Percentiles rank a stretch among this genome's conserved stretches.
Conservation (phyloP, 225 moss, liverwort and hornwort genomes). For the Lunularia cruciata region DNA sequence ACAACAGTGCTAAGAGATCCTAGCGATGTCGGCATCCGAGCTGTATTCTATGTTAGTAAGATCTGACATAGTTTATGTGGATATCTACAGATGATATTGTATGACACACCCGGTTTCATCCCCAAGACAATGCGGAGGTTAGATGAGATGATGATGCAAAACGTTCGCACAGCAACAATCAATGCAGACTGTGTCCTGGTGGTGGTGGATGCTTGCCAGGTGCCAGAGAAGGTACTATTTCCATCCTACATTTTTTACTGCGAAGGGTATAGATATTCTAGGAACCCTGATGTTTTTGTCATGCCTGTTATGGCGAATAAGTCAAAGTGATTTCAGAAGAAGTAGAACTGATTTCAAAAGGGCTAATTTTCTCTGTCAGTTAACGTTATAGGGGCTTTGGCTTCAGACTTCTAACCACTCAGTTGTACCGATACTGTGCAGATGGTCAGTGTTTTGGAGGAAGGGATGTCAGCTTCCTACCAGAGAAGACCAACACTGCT, state of each 20-base stretch:
- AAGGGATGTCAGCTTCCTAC: slow-evolving; percentile 45
- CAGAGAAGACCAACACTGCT: slow-evolving; percentile 67
- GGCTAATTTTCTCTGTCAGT: too few species aligned
- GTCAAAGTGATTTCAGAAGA: too few species aligned
- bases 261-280: not conserved
- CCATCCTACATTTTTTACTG: not conserved
- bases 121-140: slow-evolving; percentile 64
- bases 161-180: slow-evolving; percentile 73
- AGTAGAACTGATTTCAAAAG: too few species aligned
- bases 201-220: slow-evolving; percentile 78
- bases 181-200: slow-evolving; percentile 82
- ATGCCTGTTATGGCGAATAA: not conserved
- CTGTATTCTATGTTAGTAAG: too few species aligned
- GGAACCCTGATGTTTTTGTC: not conserved
- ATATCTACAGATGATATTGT: slow-evolving; percentile 70
- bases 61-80: too few species aligned
- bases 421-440: slow-evolving; percentile 19
- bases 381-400: too few species aligned
- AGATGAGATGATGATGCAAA: slow-evolving; percentile 98
- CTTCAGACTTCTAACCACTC: not conserved
- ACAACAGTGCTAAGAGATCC: too few species aligned
- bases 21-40: too few species aligned
- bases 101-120: slow-evolving; percentile 85
- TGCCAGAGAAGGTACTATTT: slow-evolving; percentile 57
- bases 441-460: slow-evolving; percentile 62